phyloP scores from a whole-genome alignment of 179 eudicot species.

The Dionaea muscipula region DNA sequence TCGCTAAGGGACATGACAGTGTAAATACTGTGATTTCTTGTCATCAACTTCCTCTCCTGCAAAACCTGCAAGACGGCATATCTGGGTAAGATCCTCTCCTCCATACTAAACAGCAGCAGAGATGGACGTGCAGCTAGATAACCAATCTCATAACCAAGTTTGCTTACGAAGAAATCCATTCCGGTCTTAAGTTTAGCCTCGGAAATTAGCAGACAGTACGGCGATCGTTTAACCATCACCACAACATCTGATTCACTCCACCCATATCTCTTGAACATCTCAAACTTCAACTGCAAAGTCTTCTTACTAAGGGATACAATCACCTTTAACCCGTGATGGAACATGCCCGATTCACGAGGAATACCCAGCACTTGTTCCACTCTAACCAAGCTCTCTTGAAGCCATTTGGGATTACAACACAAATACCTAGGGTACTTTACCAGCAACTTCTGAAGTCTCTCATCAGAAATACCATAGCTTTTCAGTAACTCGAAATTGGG shows the following conservation, averaged over 20 bases:
- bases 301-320: slow-evolving; percentile 9
- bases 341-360: slow-evolving; percentile 19
- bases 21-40: background rate
- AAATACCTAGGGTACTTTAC: slow-evolving; percentile 6
- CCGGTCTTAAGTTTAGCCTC: slow-evolving; percentile 13
- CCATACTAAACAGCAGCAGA: slow-evolving; percentile 15
- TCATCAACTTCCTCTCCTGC: slow-evolving; percentile 18
- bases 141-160: slow-evolving; percentile 16
- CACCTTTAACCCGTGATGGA: slow-evolving; percentile 16
- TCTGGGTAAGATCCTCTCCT: slow-evolving; percentile 25
- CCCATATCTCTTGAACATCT: slow-evolving; percentile 22
- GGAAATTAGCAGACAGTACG: slow-evolving; percentile 12
- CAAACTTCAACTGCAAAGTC: slow-evolving; percentile 14
- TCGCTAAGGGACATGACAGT: slow-evolving; percentile 6
- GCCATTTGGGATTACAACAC: slow-evolving; percentile 2
- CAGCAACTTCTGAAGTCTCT: slow-evolving; percentile 11
- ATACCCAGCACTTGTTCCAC: slow-evolving; percentile 22
- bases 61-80: slow-evolving; percentile 13
- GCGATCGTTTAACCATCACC: slow-evolving; percentile 12
- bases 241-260: slow-evolving; percentile 18
- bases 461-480: slow-evolving; percentile 17
- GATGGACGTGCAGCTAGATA: slow-evolving; percentile 8
- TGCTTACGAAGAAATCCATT: slow-evolving; percentile 18
- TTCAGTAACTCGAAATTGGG: no score
- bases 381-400: slow-evolving; percentile 12